Percentiles rank a stretch among this genome's conserved stretches.
Conservation (phyloP, 345 rosid species). For the Luvunga scandens region DNA sequence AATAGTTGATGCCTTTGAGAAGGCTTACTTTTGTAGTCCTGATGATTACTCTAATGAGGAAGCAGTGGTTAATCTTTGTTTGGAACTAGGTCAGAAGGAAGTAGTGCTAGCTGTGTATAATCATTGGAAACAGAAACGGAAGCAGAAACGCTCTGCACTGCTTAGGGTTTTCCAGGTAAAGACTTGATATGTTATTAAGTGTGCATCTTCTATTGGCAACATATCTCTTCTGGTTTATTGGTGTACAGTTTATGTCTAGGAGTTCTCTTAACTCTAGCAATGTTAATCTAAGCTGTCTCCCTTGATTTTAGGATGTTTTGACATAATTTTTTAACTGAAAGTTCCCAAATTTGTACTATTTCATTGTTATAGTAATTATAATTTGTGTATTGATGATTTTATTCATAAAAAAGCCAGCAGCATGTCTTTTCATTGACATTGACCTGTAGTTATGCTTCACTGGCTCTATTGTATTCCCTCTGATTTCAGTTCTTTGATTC, state of each 20-base stretch:
- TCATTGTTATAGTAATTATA: background rate
- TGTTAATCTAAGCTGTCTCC: background rate
- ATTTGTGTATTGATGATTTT: background rate
- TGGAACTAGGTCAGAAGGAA: constrained; percentile 52
- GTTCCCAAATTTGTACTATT: background rate
- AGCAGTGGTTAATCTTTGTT: constrained; percentile 40
- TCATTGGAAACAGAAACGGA: constrained; percentile 75
- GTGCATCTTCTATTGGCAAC: background rate
- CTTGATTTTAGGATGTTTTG: background rate
- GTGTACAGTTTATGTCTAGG: background rate
- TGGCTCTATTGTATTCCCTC: background rate
- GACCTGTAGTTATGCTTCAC: background rate
- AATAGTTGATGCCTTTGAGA: constrained; percentile 89
- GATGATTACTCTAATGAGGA: constrained; percentile 55
- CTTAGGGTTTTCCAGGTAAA: constrained; percentile 87
- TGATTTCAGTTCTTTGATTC: background rate
- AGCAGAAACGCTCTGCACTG: constrained; percentile 60
- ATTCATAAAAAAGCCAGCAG: background rate
- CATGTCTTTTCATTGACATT: background rate
- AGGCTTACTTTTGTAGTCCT: constrained; percentile 52
- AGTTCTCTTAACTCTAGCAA: background rate
- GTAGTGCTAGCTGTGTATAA: constrained; percentile 66
- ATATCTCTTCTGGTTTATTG: background rate
- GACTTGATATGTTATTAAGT: background rate
- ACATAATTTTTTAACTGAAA: background rate